Percentiles rank a stretch among this genome's conserved stretches.
Conservation (phyloP, 2,329 filamentous ascomycete species). For the Alternaria ventricosa region DNA sequence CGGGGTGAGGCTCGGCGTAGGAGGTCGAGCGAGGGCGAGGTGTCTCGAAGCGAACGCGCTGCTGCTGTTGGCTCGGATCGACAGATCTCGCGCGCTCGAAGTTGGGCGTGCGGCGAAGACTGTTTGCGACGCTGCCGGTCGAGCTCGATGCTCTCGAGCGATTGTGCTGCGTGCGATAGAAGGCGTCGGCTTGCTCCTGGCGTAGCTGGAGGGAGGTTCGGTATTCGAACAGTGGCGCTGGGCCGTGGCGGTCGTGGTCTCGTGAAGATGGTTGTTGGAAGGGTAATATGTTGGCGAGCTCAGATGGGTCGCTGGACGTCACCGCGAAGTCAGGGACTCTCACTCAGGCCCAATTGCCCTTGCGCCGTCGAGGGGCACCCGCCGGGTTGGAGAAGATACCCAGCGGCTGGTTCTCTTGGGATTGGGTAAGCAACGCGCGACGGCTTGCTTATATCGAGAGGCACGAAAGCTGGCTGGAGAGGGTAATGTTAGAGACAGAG, state of each 20-base stretch:
- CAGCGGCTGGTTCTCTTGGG: constrained; percentile 23
- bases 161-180: constrained; percentile 43
- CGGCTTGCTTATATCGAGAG: constrained; percentile 25
- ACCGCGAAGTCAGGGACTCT: constrained; percentile 27
- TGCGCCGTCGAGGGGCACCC: constrained; percentile 28
- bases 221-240: constrained; percentile 36
- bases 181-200: constrained; percentile 50
- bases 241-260: constrained; percentile 44
- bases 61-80: constrained; percentile 48
- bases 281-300: constrained; percentile 39
- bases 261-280: constrained; percentile 36
- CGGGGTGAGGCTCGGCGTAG: constrained; percentile 56
- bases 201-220: constrained; percentile 51
- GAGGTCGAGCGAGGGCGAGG: constrained; percentile 40
- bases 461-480: constrained; percentile 28
- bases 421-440: constrained; percentile 16
- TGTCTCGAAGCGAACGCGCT: constrained; percentile 44
- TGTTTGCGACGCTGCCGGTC: constrained; percentile 57
- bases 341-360: constrained; percentile 20
- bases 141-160: constrained; percentile 60
- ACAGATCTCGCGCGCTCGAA: constrained; percentile 56
- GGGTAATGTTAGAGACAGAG: constrained; percentile 29
- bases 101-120: constrained; percentile 61
- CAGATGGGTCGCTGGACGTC: constrained; percentile 35
- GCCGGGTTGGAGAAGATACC: constrained; percentile 23